Evolutionary conservation across 2,329 filamentous ascomycete genomes (phyloP), one percentile per base, ranked within the genome.

Genomic region (Stemphylium vesicarium): DNA sequence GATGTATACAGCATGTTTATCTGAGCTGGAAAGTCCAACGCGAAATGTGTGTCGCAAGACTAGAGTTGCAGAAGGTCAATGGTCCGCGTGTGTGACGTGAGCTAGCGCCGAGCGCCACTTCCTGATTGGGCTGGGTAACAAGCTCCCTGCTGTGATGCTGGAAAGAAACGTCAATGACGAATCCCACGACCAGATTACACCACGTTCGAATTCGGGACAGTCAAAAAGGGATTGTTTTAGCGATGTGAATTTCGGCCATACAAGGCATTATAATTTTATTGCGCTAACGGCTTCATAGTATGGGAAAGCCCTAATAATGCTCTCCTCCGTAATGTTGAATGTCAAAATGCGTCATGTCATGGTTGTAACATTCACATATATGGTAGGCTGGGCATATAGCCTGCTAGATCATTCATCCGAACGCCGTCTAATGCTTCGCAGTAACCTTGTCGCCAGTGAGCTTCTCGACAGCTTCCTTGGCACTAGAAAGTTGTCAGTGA

Each of bases 401-500:
- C 39, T 32, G 31, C 41, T 56, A 53, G 33, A 57, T 39, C 45
- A 35, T 47, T 35, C 40, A 53, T 40, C 52, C 45, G 41, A 67
- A 70, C 63, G 61, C 69, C 63, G 45, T 77, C 75, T 84, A 87
- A 77, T 88, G 85, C 80, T 88, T 88, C 37, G 85, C 85, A 57
- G 84, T 87, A 67, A 87, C 85, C 56, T 76, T 69, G 32, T 88
- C 85, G 66, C 85, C 85, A 35, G 85, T 88, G 68, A 85, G 74
- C 77, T 85, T 86, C 78, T 87, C 85, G 60, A 88, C 85, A 66
- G 80, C 79, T 68, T 88, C 85, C 75, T 88, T 88, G 59, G 85
- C 85, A 73, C 85, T 85, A 63, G 74, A 56, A 49, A 63, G 7
- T 33, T 29, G 65, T 75, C 66, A 75, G 71, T 37, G 26, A 6